These are phyloP conservation scores for Ceratopteris richardii DNA, from an alignment of 75 land plant genomes.

Conservation along the genomic window DNA sequence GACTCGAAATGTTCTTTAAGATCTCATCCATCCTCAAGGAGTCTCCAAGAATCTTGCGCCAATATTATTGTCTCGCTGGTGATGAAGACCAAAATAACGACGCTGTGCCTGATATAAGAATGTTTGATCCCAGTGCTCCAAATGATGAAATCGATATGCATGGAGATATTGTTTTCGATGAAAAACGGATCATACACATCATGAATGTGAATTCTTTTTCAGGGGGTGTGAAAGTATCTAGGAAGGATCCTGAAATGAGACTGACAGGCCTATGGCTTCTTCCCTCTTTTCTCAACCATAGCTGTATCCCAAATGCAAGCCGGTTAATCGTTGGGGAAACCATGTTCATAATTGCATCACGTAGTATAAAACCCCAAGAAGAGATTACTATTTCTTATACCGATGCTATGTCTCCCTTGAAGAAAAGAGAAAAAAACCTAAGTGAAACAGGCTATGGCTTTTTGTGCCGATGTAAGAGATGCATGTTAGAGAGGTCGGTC, in stretches of 20 bases:
- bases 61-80: not conserved
- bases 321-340: conserved; percentile 3
- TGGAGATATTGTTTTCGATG: not conserved
- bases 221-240: not conserved
- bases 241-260: not conserved
- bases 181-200: not conserved
- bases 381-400: conserved; percentile 10
- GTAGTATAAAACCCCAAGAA: not conserved
- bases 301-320: conserved; percentile 10
- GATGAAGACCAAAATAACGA: not conserved
- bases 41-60: not conserved
- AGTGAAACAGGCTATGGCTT: not conserved
- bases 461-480: conserved; percentile 8
- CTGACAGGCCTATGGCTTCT: conserved; percentile 11
- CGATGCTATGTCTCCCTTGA: not conserved
- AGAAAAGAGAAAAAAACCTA: not conserved
- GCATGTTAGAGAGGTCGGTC: conserved; percentile 2
- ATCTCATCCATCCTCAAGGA: not conserved
- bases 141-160: not conserved
- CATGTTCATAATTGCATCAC: conserved; percentile 7
- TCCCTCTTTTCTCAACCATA: conserved; percentile 12
- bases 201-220: not conserved
- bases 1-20: not conserved
- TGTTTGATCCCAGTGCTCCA: not conserved
- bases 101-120: not conserved